A percentile compares a stretch with the other conserved stretches of the same genome.
phyloP scores from a whole-genome alignment of 176 grass and related monocot species.

The Avena sativa region DNA sequence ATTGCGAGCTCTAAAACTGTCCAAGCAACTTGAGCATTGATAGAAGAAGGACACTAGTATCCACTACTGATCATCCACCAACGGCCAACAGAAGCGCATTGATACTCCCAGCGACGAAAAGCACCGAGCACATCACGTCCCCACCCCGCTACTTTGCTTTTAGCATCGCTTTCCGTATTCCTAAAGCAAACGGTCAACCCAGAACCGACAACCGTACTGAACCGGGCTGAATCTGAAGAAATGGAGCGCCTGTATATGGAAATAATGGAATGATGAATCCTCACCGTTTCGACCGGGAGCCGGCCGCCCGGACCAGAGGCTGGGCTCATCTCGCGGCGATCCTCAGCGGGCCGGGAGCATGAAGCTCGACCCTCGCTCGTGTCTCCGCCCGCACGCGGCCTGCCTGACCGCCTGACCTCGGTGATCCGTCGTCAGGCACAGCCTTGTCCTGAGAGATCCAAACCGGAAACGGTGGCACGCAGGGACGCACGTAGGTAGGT shows the following conservation, averaged over 20 bases:
- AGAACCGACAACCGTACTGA: neutral
- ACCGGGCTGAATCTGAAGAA: conserved; percentile 31
- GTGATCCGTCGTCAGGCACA: neutral
- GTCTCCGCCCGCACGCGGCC: too few relatives aligned
- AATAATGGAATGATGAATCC: conserved; percentile 12
- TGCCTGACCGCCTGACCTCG: too few relatives aligned
- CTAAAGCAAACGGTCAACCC: conserved; percentile 10
- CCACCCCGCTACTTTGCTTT: neutral
- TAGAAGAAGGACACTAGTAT: neutral
- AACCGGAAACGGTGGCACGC: neutral
- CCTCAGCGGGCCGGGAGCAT: conserved; percentile 31
- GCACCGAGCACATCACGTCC: neutral
- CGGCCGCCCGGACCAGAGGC: neutral
- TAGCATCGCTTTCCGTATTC: neutral
- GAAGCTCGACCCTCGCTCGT: neutral
- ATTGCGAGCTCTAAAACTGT: neutral
- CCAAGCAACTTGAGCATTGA: neutral
- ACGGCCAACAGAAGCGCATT: neutral
- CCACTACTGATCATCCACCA: neutral
- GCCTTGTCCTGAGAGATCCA: conserved; percentile 7
- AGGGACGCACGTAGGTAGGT: neutral
- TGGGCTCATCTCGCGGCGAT: neutral
- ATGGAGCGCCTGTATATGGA: neutral
- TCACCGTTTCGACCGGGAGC: conserved; percentile 44
- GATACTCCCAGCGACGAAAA: neutral